These are phyloP conservation scores for Lycium ferocissimum DNA, from an alignment of 257 asterid species.

Conservation along the genomic window DNA sequence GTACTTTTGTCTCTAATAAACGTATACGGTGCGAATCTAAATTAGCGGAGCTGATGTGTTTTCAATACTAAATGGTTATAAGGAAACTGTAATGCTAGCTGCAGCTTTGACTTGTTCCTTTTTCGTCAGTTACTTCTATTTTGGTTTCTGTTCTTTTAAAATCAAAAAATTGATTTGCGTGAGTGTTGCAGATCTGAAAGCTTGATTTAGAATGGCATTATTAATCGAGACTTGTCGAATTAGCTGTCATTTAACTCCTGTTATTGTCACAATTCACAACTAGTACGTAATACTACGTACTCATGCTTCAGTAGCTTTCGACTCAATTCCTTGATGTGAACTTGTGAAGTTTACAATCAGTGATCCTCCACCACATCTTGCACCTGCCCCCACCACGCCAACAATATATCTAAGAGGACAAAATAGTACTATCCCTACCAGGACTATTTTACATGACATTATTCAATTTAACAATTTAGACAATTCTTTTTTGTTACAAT, in stretches of 20 bases:
- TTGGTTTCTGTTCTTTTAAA: background rate
- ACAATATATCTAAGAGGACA: background rate
- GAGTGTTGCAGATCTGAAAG: slow-evolving; percentile 11
- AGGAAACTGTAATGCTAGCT: background rate
- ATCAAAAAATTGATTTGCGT: background rate
- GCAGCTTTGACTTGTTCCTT: background rate
- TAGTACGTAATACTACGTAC: background rate
- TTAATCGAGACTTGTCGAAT: background rate
- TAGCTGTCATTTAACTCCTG: slow-evolving; percentile 20
- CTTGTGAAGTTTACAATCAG: slow-evolving; percentile 16
- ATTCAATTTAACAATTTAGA: background rate
- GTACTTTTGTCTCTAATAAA: background rate
- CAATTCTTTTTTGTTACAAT: background rate
- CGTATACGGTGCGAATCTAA: background rate
- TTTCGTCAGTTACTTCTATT: background rate
- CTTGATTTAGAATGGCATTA: background rate
- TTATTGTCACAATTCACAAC: background rate
- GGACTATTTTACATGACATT: background rate
- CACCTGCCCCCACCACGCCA: background rate
- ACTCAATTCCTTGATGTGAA: slow-evolving; percentile 21
- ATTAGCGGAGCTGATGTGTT: background rate
- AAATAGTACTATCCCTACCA: no score
- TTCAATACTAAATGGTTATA: background rate
- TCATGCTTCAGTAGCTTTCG: background rate
- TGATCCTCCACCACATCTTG: slow-evolving; percentile 4